phyloP scores from a whole-genome alignment of 176 grass and related monocot species.

The Tuctoria greenei region DNA sequence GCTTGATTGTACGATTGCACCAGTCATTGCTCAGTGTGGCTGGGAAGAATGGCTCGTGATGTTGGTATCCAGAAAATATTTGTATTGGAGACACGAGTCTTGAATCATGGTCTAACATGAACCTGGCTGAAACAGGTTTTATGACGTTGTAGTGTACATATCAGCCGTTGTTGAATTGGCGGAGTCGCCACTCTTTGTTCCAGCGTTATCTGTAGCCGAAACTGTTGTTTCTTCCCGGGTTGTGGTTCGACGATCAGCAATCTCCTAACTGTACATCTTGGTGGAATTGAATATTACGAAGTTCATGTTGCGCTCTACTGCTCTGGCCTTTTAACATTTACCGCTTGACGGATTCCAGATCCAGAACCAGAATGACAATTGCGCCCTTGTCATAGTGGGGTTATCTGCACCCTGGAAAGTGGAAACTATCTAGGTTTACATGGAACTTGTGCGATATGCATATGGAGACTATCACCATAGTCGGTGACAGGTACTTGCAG shows the following conservation, averaged over 20 bases:
- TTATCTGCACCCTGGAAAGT: not conserved
- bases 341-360: not conserved
- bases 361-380: not conserved
- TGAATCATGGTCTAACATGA: not conserved
- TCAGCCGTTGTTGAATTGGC: not conserved
- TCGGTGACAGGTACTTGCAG: not conserved
- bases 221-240: not conserved
- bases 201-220: conserved; percentile 8
- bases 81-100: not conserved
- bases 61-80: not conserved
- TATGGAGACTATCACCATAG: not conserved
- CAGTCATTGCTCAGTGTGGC: too few relatives aligned
- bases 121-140: not conserved
- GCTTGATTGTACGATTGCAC: too few relatives aligned
- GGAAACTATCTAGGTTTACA: not conserved
- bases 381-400: not conserved
- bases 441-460: not conserved
- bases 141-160: conserved; percentile 38
- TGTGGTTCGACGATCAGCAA: conserved; percentile 11
- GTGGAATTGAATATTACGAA: conserved; percentile 20
- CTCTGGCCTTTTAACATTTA: not conserved
- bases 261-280: conserved; percentile 18
- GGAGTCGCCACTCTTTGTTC: not conserved
- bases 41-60: conserved; percentile 30
- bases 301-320: not conserved